Percentiles rank a stretch among this genome's conserved stretches.
phyloP scores from a whole-genome alignment of 139 green algal species.

The Chlorella sorokiniana region DNA sequence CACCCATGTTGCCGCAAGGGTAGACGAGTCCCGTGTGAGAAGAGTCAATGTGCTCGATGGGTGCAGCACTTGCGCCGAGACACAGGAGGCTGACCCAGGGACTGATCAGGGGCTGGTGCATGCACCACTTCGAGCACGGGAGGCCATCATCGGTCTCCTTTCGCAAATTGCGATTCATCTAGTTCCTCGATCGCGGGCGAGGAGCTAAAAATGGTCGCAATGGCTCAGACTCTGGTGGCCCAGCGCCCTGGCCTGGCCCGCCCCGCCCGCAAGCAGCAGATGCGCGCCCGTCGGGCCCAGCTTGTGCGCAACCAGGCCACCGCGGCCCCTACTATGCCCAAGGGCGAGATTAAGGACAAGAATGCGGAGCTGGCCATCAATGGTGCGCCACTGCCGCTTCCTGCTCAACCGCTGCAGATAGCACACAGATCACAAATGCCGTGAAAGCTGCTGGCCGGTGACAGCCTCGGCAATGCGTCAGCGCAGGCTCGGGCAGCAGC shows the following conservation, averaged over 20 bases:
- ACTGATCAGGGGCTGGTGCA: background rate
- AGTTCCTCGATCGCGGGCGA: conserved; percentile 5
- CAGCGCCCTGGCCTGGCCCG: background rate
- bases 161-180: background rate
- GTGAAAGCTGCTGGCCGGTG: background rate
- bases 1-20: no score
- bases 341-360: conserved; percentile 36
- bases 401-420: background rate
- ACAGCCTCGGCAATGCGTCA: background rate
- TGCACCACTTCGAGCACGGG: background rate
- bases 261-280: conserved; percentile 10
- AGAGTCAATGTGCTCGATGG: no score
- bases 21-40: no score
- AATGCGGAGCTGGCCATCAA: conserved; percentile 50
- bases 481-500: background rate
- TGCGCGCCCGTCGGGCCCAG: background rate
- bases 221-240: background rate
- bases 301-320: conserved; percentile 2
- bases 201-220: conserved; percentile 9
- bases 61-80: no score
- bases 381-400: conserved; percentile 13
- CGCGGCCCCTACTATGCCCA: background rate
- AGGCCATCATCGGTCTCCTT: background rate
- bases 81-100: background rate
- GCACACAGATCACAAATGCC: background rate